Evolutionary conservation across 805 yeast species (phyloP).

Genomic region (Myxozyma udenii): DNA sequence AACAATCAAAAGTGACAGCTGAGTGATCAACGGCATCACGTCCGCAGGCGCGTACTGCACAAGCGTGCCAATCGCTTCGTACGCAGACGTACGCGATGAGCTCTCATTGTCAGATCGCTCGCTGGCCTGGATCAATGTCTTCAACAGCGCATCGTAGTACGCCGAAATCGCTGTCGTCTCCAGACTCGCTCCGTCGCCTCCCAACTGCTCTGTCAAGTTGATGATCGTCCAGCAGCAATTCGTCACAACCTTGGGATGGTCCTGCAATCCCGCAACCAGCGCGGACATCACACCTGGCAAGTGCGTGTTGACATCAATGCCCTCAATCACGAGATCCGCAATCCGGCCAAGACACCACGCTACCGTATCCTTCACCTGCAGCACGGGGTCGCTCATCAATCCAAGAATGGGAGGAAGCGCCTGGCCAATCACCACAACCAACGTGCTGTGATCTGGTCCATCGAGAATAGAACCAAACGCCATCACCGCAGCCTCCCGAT

Average conservation of each 20-base stretch:
- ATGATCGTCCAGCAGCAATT: conserved; percentile 97
- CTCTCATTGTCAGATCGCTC: conserved; percentile 76
- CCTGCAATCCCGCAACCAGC: conserved; percentile 73
- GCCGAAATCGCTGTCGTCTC: conserved; percentile 65
- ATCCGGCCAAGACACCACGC: conserved; percentile 98
- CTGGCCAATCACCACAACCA: conserved; percentile 66
- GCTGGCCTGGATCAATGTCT: conserved; percentile 66
- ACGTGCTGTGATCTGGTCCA: conserved; percentile 53
- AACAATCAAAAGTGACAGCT: conserved; percentile 71
- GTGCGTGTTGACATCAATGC: conserved; percentile 62
- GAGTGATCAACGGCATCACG: conserved; percentile 64
- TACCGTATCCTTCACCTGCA: conserved; percentile 93
- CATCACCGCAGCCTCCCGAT: conserved; percentile 97
- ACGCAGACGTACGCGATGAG: conserved; percentile 91
- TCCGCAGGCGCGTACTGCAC: conserved; percentile 72
- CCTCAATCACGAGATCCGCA: conserved; percentile 78
- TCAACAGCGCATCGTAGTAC: conserved; percentile 67
- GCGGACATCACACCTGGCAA: conserved; percentile 73
- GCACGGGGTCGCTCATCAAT: conserved; percentile 67
- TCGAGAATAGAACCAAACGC: conserved; percentile 96
- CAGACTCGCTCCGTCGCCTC: conserved; percentile 47
- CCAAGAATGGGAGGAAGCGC: conserved; percentile 76
- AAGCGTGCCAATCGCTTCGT: conserved; percentile 82
- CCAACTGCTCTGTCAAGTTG: conserved; percentile 81
- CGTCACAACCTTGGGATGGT: conserved; percentile 90